Evolutionary conservation across 306 rosid genomes (phyloP).

Genomic region (Citrullus colocynthis): DNA sequence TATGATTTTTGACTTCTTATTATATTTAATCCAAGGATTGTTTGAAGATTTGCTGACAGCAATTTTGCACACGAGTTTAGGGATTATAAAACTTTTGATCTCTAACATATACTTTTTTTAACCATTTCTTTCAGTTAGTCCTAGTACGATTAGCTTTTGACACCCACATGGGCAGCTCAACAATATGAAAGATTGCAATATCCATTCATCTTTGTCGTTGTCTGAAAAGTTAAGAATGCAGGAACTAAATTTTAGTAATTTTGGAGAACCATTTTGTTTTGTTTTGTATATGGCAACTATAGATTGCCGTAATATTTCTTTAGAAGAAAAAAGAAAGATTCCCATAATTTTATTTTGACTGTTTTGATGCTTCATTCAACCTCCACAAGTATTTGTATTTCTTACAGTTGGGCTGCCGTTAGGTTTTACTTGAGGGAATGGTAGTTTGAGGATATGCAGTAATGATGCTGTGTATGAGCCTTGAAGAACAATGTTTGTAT

Average conservation of each 20-base stretch:
- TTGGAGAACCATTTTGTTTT: too few species aligned
- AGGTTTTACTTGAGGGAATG: not conserved
- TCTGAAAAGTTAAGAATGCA: not conserved
- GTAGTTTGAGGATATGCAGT: not conserved
- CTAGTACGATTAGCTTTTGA: not conserved
- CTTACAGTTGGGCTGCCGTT: not conserved
- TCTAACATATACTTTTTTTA: not conserved
- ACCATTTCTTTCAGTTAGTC: not conserved
- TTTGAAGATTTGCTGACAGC: not conserved
- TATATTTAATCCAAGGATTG: not conserved
- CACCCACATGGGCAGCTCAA: not conserved
- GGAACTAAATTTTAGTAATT: not conserved
- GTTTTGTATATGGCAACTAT: too few species aligned
- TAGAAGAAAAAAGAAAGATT: not conserved
- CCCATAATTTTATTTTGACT: not conserved
- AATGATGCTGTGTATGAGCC: not conserved
- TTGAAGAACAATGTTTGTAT: not conserved
- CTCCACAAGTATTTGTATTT: not conserved
- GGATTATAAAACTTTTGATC: not conserved
- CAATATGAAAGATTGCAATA: not conserved
- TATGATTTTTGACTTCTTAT: not conserved
- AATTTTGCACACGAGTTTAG: not conserved
- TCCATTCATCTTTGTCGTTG: not conserved
- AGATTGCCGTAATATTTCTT: not conserved
- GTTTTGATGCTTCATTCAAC: not conserved